Base-by-base conservation (phyloP, 495 filamentous ascomycete species). In the Hypoxylon lienhwacheense region DNA sequence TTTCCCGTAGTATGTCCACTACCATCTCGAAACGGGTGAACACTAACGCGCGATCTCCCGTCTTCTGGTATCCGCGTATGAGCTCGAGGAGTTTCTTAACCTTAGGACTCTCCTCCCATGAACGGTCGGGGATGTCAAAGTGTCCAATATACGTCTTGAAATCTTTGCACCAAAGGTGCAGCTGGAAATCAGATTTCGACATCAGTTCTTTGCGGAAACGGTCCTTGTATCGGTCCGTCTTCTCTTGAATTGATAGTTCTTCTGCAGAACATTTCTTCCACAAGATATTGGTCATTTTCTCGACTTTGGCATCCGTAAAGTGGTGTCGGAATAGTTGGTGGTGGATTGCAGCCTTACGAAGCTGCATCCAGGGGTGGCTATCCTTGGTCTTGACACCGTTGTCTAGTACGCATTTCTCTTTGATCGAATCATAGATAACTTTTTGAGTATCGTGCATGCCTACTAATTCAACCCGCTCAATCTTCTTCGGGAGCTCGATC, bases 101-200 rank as follows among this genome's bases (percentile, higher is more conserved):
- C 66, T 98, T 98, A 14, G 91, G 92, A n/a, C 85, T 86, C 52
- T 95, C 83, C 81, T 96, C 88, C 90, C 91, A 97, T 40, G 90
- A 85, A 12, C 84, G 68, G 39, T 86, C 79, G 25, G 85, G 81
- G 28, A 97, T 74, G 37, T 82, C 80, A 62, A 85, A 91, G 25
- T 81, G 79, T 0, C 77, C 74, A 36, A 98, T 82, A 12, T 84
- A 87, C 7, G 73, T 72, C 3, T 84, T 79, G 54, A 91, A 82
- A 8, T 83, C 79, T 5, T 79, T 58, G 55, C 92, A 96, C 74
- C 91, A 87, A 5, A 79, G 72, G 55, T 96, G 87, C 28, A 95
- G 81, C 64, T 90, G 85, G 57, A 87, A 92, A 66, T 98, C 93
- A 2, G 86, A 76, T 22, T 61, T 61, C 1, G 15, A 28, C 47